Conservation (phyloP, 176 grass and related monocot genomes). For the Phoenix roebelenii region DNA sequence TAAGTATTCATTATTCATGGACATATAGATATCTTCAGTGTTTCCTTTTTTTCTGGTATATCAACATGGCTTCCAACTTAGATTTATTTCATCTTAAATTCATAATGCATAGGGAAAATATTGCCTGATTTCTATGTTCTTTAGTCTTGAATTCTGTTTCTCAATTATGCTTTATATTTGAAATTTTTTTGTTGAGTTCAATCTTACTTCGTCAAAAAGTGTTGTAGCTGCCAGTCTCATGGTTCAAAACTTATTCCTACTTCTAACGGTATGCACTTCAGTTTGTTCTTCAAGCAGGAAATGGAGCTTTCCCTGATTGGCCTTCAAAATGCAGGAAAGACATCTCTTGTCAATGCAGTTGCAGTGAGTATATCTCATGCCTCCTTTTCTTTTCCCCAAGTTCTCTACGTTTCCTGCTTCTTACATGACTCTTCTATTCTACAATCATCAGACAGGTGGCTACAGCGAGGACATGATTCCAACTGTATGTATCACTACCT, state of each 20-base stretch:
- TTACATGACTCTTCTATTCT: conserved; percentile 28
- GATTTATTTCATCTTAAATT: too few species aligned
- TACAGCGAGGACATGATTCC: conserved; percentile 99
- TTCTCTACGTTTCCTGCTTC: conserved; percentile 17
- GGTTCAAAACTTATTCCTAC: neutral
- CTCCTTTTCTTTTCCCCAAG: conserved; percentile 21
- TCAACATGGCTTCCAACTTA: too few species aligned
- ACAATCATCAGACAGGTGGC: conserved; percentile 73
- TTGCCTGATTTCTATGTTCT: too few species aligned
- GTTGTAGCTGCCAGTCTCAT: too few species aligned
- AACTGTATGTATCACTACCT: conserved; percentile 47
- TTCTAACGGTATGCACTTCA: conserved; percentile 18
- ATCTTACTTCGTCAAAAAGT: too few species aligned
- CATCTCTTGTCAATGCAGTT: conserved; percentile 88
- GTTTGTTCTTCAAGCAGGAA: conserved; percentile 97
- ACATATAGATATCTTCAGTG: too few species aligned
- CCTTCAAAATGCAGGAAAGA: conserved; percentile 95
- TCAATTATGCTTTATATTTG: too few species aligned
- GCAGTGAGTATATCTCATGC: conserved; percentile 34
- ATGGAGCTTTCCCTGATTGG: conserved; percentile 96
- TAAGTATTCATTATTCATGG: too few species aligned
- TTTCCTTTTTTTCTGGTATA: too few species aligned
- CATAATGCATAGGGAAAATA: too few species aligned
- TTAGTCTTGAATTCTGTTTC: too few species aligned
- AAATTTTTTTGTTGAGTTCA: too few species aligned